These are phyloP conservation scores for Melaleuca quinquenervia DNA, from an alignment of 345 rosid species.

Conservation along the genomic window DNA sequence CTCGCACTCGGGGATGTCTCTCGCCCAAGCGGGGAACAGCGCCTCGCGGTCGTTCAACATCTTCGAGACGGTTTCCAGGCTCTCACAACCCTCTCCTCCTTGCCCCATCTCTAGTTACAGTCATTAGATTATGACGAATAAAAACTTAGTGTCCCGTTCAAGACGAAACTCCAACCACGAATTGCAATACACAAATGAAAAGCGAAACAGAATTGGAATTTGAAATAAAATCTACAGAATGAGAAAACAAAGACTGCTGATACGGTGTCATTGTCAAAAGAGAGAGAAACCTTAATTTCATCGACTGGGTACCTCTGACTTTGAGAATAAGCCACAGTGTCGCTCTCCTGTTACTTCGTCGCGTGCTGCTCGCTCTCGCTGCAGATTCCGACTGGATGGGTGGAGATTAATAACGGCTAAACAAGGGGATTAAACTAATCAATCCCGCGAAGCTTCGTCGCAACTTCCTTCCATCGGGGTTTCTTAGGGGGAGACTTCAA, in stretches of 20 bases:
- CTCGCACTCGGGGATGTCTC: slow-evolving; percentile 37
- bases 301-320: background rate
- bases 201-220: background rate
- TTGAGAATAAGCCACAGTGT: background rate
- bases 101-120: slow-evolving; percentile 29
- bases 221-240: background rate
- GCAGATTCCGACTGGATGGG: background rate
- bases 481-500: background rate
- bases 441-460: background rate
- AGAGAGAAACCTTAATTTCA: background rate
- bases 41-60: slow-evolving; percentile 1
- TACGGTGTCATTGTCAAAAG: background rate
- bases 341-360: background rate
- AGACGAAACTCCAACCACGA: background rate
- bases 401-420: background rate
- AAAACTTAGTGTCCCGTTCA: background rate
- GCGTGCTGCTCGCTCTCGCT: background rate
- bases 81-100: slow-evolving; percentile 30
- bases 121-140: background rate
- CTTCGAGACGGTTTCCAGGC: background rate
- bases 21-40: slow-evolving; percentile 48
- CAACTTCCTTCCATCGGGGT: background rate
- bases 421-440: background rate
- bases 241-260: background rate
- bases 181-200: background rate